Evolutionary conservation across 129 eudicot species (phyloP), one percentile per base, ranked within the genome.

Genomic region (Artemisia annua): DNA sequence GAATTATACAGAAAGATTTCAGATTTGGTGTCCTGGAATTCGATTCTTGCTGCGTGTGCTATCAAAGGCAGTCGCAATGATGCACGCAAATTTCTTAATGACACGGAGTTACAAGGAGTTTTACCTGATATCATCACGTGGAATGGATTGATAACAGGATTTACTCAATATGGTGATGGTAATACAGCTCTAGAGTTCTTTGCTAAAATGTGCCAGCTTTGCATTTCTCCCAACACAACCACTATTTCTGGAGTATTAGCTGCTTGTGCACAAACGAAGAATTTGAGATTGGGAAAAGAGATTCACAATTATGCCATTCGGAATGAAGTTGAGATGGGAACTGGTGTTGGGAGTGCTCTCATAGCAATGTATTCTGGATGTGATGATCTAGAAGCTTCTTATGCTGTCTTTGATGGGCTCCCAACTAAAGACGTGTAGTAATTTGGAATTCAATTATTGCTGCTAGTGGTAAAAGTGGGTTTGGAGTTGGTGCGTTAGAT

Each of bases 321-420:
- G 69, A 79, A 83, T 35, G 46, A 72, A 28, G 43, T 76, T 13
- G 82, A 84, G 20, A 72, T 76, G 74, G 73, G 63, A 9, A 80
- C 85, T 0, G 85, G 87, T 73, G 78, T 85, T 24, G 83, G 80
- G 35, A 85, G 86, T 72, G 87, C 87, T 73, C 84, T 85, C 24
- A 79, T 85, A 35, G 72, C 84, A 7, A 85, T 85, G 89, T 85
- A 85, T 68, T 82, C 84, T 0, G 70, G 64, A 43, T 82, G 86
- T 64, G 72, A 70, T 48, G 53, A 48, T 75, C 22, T 79, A 14
- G 67, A 79, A 32, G 70, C 49, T 22, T 76, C 87, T 14, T 76
- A 66, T 64, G 64, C 63, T 22, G 82, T 79, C 59, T 82, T 85
- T 46, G 51, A 70, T 5, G 78, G 71, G 72, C 78, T 85, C 63